A percentile compares a stretch with the other conserved stretches of the same genome.
Conservation (phyloP, 2,329 filamentous ascomycete genomes). For the Aspergillus udagawae region DNA sequence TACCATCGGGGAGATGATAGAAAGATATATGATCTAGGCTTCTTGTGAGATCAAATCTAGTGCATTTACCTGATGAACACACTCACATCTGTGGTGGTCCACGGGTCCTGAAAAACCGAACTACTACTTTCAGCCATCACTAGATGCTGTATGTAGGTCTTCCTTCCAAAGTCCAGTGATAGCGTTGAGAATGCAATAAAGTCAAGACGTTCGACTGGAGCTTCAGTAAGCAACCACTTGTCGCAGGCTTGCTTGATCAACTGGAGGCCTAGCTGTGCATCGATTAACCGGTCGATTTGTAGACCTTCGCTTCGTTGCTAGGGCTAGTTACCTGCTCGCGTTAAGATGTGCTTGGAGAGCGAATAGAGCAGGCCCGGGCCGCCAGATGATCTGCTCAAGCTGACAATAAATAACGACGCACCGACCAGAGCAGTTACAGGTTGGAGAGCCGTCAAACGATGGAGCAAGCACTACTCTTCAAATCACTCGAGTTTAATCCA, state of each 20-base stretch:
- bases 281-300: not conserved
- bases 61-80: not conserved
- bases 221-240: not conserved
- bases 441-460: not conserved
- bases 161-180: not conserved
- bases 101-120: constrained; percentile 22
- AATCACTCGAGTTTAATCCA: not conserved
- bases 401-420: not conserved
- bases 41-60: not conserved
- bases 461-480: not conserved
- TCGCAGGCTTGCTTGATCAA: not conserved
- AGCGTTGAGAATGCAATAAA: not conserved
- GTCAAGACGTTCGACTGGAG: not conserved
- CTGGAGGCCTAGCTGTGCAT: not conserved
- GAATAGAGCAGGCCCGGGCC: not conserved
- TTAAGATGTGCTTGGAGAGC: not conserved
- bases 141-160: not conserved
- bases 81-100: constrained; percentile 38
- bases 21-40: constrained; percentile 74
- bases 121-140: constrained; percentile 9
- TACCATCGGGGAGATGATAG: constrained; percentile 77
- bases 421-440: not conserved
- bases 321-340: not conserved
- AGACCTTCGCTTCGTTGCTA: not conserved
- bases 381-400: not conserved